Evolutionary conservation across 345 rosid genomes (phyloP).

Genomic region (Moringa oleifera): DNA sequence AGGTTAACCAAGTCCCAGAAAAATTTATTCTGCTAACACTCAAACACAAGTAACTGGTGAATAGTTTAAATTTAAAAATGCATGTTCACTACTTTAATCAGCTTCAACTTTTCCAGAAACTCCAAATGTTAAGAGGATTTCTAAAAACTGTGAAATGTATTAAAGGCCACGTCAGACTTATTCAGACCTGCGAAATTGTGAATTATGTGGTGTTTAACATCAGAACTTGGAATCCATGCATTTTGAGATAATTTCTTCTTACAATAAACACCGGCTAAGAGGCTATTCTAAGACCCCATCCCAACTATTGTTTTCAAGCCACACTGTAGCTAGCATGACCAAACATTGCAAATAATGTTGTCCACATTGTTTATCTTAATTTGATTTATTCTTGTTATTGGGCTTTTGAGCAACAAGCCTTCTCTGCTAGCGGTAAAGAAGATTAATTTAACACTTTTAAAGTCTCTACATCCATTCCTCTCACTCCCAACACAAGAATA

Average conservation of each 20-base stretch:
- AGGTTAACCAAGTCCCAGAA: not conserved
- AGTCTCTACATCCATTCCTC: not conserved
- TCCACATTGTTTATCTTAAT: too few relatives aligned
- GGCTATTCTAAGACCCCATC: too few relatives aligned
- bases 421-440: not conserved
- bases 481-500: not conserved
- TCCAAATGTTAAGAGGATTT: not conserved
- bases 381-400: too few relatives aligned
- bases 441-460: not conserved
- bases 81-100: not conserved
- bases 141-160: too few relatives aligned
- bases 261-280: too few relatives aligned
- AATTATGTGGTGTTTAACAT: too few relatives aligned
- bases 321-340: too few relatives aligned
- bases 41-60: not conserved
- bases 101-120: slow-evolving; percentile 2
- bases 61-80: slow-evolving; percentile 4
- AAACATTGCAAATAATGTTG: too few relatives aligned
- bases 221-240: too few relatives aligned
- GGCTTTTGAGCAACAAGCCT: not conserved
- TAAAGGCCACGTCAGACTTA: not conserved
- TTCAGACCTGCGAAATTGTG: too few relatives aligned
- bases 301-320: too few relatives aligned
- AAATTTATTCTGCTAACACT: not conserved
- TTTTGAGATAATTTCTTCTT: too few relatives aligned